phyloP scores from a whole-genome alignment of 2,329 filamentous ascomycete species.

The Neophaeococcomyces aloes region DNA sequence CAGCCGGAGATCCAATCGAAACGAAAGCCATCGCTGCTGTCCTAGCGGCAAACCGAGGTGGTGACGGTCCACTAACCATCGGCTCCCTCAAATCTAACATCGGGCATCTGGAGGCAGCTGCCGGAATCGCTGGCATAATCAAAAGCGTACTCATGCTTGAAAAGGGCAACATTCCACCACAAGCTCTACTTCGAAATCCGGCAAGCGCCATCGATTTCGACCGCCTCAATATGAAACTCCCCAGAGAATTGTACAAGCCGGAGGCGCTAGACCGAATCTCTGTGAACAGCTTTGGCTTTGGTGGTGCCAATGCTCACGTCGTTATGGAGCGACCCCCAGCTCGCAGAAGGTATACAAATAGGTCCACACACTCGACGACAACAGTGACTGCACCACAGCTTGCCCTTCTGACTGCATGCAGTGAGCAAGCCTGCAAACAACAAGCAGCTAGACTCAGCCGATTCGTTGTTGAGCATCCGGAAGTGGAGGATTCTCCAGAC shows the following conservation, averaged over 20 bases:
- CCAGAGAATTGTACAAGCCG: too few relatives aligned
- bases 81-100: conserved; percentile 25
- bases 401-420: too few relatives aligned
- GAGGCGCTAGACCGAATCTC: conserved; percentile 12
- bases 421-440: too few relatives aligned
- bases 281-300: conserved; percentile 25
- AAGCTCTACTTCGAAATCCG: background rate
- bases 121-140: conserved; percentile 24
- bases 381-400: too few relatives aligned
- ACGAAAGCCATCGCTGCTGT: conserved; percentile 21
- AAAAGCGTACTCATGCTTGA: conserved; percentile 24
- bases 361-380: too few relatives aligned
- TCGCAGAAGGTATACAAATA: too few relatives aligned
- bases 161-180: conserved; percentile 9
- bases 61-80: conserved; percentile 11
- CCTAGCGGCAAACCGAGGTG: conserved; percentile 15
- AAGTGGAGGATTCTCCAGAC: too few relatives aligned
- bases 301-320: conserved; percentile 23
- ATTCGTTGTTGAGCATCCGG: too few relatives aligned
- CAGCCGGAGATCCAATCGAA: conserved; percentile 28
- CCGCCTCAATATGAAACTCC: background rate
- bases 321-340: conserved; percentile 16
- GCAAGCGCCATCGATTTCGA: background rate
- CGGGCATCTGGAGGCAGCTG: conserved; percentile 23
- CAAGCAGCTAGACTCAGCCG: too few relatives aligned